Evolutionary conservation across 768 basidiomycete species (phyloP).

Genomic region (Leccinum olivaceopallidum): DNA sequence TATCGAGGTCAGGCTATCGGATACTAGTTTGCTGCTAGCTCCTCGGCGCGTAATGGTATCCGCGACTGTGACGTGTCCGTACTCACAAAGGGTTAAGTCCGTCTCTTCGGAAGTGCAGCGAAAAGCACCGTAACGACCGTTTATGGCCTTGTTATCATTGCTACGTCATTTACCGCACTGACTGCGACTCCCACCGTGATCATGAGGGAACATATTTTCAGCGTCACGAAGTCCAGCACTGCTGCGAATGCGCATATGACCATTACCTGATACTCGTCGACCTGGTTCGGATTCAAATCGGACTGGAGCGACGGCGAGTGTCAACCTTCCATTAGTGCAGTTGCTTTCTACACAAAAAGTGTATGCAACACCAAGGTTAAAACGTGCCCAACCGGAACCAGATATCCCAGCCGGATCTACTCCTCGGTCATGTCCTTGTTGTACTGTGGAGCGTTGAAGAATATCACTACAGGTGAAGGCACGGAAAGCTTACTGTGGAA

Average conservation of each 20-base stretch:
- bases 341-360: neutral
- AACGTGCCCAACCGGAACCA: neutral
- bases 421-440: slow-evolving; percentile 62
- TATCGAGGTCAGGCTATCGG: slow-evolving; percentile 20
- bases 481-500: slow-evolving; percentile 50
- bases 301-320: neutral
- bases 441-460: slow-evolving; percentile 37
- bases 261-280: slow-evolving; percentile 25
- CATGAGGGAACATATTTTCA: neutral
- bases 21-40: slow-evolving; percentile 6
- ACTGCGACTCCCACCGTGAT: slow-evolving; percentile 23
- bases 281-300: neutral
- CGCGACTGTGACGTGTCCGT: slow-evolving; percentile 29
- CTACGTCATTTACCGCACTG: slow-evolving; percentile 54
- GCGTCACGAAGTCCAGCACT: slow-evolving; percentile 15
- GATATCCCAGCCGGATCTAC: slow-evolving; percentile 9
- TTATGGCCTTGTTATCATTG: slow-evolving; percentile 54
- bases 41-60: neutral
- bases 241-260: slow-evolving; percentile 16
- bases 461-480: neutral
- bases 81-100: neutral
- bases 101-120: slow-evolving; percentile 41
- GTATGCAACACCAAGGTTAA: neutral
- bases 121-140: slow-evolving; percentile 57
- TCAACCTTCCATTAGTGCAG: neutral